Conservation (phyloP, 176 grass and related monocot genomes). For the Aegilops longissima region DNA sequence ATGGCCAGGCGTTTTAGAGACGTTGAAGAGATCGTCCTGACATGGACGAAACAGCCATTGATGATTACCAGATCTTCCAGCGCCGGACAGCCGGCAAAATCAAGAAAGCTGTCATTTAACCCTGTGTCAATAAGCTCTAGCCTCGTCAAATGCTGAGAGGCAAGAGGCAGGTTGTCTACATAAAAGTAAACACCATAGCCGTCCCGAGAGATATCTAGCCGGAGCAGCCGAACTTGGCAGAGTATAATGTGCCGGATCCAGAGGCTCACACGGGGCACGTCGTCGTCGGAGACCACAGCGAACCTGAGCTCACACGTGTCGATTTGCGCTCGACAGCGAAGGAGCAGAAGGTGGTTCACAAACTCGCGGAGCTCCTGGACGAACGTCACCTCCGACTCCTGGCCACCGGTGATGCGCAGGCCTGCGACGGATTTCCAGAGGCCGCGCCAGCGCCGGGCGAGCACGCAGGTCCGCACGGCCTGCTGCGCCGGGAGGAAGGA, state of each 20-base stretch:
- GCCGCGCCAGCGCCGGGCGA: not conserved
- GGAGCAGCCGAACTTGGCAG: not conserved
- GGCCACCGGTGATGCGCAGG: not conserved
- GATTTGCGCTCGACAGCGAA: not conserved
- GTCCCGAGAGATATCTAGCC: not conserved
- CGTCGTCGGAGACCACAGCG: not conserved
- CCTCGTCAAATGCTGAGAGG: not conserved
- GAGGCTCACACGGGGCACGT: not conserved
- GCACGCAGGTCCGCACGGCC: conserved; percentile 2
- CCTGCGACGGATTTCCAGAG: not conserved
- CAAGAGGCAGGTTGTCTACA: not conserved
- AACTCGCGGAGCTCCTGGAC: conserved; percentile 5
- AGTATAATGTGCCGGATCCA: conserved; percentile 14
- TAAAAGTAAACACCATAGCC: not conserved
- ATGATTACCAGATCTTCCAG: conserved; percentile 6
- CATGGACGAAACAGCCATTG: not conserved
- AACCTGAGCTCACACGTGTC: not conserved
- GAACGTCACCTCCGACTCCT: not conserved
- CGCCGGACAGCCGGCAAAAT: conserved; percentile 11
- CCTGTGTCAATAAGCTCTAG: not conserved
- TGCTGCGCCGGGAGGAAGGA: conserved; percentile 22
- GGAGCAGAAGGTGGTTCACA: not conserved
- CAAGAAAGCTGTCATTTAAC: not conserved
- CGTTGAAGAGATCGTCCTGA: not conserved
- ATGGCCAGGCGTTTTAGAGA: conserved; percentile 4